Percentiles rank a stretch among this genome's conserved stretches.
Conservation (phyloP, 2,329 filamentous ascomycete genomes). For the Penicillium psychrosexuale region DNA sequence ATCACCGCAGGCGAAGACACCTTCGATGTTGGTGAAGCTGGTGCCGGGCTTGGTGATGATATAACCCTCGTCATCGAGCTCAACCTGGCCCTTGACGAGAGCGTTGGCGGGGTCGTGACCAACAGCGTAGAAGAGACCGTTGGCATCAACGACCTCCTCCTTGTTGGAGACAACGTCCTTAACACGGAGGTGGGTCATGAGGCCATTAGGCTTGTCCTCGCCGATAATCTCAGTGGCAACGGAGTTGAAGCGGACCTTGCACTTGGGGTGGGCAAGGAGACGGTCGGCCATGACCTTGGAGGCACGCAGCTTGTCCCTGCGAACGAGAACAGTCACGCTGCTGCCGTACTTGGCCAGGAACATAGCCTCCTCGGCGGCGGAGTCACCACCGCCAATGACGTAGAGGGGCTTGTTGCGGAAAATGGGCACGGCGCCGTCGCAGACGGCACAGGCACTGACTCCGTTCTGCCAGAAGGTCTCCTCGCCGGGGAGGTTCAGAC, state of each 20-base stretch:
- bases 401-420: constrained; percentile 95
- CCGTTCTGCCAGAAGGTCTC: constrained; percentile 97
- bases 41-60: constrained; percentile 85
- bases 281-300: constrained; percentile 89
- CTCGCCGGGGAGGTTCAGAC: constrained; percentile 80
- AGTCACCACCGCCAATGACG: constrained; percentile 95
- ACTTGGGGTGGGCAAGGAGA: constrained; percentile 78
- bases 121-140: constrained; percentile 94
- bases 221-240: constrained; percentile 80
- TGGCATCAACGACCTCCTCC: constrained; percentile 81
- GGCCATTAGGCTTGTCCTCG: constrained; percentile 66
- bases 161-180: constrained; percentile 73
- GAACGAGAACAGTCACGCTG: constrained; percentile 90
- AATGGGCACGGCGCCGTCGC: constrained; percentile 94
- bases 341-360: constrained; percentile 97
- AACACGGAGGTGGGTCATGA: constrained; percentile 85
- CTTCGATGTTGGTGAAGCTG: constrained; percentile 79
- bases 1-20: constrained; percentile 94
- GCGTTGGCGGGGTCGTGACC: constrained; percentile 90
- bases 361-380: constrained; percentile 92
- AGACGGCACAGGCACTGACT: constrained; percentile 93
- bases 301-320: constrained; percentile 80
- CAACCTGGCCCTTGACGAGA: constrained; percentile 87
- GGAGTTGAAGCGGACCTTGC: constrained; percentile 83
- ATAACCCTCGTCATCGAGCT: constrained; percentile 88